phyloP scores from a whole-genome alignment of 225 moss, liverwort and hornwort genomes.

The Physcomitrium patens region DNA sequence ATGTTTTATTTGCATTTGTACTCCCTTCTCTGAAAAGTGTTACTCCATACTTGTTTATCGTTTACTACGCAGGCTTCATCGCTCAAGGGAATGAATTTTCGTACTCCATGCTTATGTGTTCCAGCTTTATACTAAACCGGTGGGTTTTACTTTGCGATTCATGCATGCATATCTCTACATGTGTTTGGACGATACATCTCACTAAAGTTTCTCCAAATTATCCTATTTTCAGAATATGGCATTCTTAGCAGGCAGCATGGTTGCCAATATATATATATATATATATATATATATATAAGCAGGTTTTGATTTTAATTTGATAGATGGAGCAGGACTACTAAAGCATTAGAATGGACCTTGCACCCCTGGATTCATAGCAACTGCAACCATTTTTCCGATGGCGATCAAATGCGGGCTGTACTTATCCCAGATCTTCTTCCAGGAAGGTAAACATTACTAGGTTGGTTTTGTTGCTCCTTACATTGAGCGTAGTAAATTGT shows the following conservation, averaged over 20 bases:
- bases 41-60: constrained; percentile 13
- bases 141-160: constrained; percentile 41
- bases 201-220: too few relatives aligned
- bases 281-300: too few relatives aligned
- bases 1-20: neutral
- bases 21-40: constrained; percentile 10
- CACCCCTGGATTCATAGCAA: constrained; percentile 87
- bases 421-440: constrained; percentile 84
- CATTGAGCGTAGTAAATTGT: neutral
- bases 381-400: constrained; percentile 74
- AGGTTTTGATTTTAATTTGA: constrained; percentile 26
- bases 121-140: constrained; percentile 82
- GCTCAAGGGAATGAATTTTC: constrained; percentile 89
- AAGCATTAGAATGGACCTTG: constrained; percentile 67
- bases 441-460: constrained; percentile 62
- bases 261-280: too few relatives aligned
- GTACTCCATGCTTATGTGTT: constrained; percentile 90
- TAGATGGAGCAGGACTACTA: constrained; percentile 54
- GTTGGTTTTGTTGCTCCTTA: neutral
- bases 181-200: neutral
- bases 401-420: constrained; percentile 68
- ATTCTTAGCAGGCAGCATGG: constrained; percentile 11
- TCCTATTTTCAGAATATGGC: neutral
- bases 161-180: constrained; percentile 14
- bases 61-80: constrained; percentile 63